Percentiles rank a stretch among this genome's conserved stretches.
Evolutionary conservation across 169 alveolate species (phyloP).

Genomic region (Condylostoma magnum): DNA sequence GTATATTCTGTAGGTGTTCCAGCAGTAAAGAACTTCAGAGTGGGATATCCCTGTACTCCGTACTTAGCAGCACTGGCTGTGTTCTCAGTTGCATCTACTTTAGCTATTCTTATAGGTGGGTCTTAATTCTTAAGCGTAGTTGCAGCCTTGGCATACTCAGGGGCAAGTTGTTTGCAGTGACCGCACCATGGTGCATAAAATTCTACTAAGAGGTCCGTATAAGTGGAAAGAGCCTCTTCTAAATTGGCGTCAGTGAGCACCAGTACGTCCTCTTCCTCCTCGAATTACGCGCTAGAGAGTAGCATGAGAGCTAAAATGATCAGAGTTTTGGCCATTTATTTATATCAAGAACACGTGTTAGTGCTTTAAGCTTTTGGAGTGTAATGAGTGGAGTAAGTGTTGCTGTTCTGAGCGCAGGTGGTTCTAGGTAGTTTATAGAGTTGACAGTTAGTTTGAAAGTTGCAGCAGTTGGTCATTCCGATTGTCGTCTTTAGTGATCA

Average conservation of each 20-base stretch:
- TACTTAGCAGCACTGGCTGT: slow-evolving; percentile 47
- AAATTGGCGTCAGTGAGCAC: slow-evolving; percentile 17
- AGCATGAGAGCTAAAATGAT: no score
- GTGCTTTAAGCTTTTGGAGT: no score
- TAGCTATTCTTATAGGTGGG: slow-evolving; percentile 46
- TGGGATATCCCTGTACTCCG: slow-evolving; percentile 67
- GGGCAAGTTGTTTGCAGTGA: slow-evolving; percentile 58
- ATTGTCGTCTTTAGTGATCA: no score
- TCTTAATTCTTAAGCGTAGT: slow-evolving; percentile 20
- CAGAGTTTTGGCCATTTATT: no score
- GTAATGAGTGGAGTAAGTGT: no score
- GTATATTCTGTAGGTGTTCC: slow-evolving; percentile 50
- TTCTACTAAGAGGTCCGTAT: slow-evolving; percentile 43
- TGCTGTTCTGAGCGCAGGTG: no score
- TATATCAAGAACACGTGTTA: no score
- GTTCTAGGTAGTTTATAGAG: no score
- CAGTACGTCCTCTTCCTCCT: slow-evolving; percentile 14
- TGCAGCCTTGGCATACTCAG: slow-evolving; percentile 65
- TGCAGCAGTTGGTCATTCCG: no score
- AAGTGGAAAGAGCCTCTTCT: background rate
- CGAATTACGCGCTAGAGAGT: slow-evolving; percentile 11
- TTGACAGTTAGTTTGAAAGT: no score
- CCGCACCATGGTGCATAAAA: slow-evolving; percentile 74
- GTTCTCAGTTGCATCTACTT: slow-evolving; percentile 61
- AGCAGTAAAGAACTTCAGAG: slow-evolving; percentile 61